phyloP scores from a whole-genome alignment of 495 filamentous ascomycete species.

The Penicillium manginii region DNA sequence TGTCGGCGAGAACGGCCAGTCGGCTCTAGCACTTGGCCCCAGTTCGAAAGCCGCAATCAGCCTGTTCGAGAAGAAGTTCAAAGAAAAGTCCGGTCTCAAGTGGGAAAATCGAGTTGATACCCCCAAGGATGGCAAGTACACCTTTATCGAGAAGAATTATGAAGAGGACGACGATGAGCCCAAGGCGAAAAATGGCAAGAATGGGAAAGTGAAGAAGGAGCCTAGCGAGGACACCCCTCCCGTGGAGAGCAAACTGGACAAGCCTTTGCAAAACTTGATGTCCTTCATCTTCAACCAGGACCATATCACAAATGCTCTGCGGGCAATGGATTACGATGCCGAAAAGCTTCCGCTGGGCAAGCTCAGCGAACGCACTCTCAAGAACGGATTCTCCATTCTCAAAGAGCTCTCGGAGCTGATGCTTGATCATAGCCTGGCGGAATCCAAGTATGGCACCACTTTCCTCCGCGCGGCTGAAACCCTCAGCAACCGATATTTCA shows the following conservation, averaged over 20 bases:
- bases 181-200: slow-evolving; percentile 37
- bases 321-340: slow-evolving; percentile 72
- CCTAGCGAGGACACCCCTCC: slow-evolving; percentile 28
- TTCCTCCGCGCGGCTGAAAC: slow-evolving; percentile 51
- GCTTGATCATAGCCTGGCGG: slow-evolving; percentile 49
- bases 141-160: slow-evolving; percentile 74
- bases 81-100: slow-evolving; percentile 68
- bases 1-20: slow-evolving; percentile 73
- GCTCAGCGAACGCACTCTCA: slow-evolving; percentile 75
- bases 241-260: slow-evolving; percentile 57
- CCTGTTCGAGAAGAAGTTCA: slow-evolving; percentile 76
- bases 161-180: slow-evolving; percentile 67
- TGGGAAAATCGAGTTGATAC: slow-evolving; percentile 66
- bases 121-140: slow-evolving; percentile 71
- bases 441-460: slow-evolving; percentile 46
- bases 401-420: slow-evolving; percentile 73
- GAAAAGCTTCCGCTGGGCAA: slow-evolving; percentile 83
- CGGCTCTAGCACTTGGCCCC: slow-evolving; percentile 46
- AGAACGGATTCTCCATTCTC: slow-evolving; percentile 68
- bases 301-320: slow-evolving; percentile 67
- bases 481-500: slow-evolving; percentile 77
- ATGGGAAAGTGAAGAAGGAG: slow-evolving; percentile 31
- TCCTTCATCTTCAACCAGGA: slow-evolving; percentile 80
- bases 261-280: slow-evolving; percentile 68
- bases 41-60: slow-evolving; percentile 48